Conservation (phyloP, 495 filamentous ascomycete genomes). For the Neurospora cerealis region DNA sequence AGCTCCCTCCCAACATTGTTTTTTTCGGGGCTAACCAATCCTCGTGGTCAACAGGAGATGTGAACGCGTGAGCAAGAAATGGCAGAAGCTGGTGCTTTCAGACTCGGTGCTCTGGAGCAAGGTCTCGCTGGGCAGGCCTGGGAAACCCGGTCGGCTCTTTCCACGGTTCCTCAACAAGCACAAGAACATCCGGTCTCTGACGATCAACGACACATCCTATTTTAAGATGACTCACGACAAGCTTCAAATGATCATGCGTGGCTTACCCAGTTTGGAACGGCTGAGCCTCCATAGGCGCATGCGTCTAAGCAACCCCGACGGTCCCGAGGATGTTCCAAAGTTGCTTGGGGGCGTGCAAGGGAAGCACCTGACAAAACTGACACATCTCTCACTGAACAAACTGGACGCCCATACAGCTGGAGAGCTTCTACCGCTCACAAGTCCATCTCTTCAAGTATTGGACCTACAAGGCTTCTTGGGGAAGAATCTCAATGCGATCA, state of each 20-base stretch:
- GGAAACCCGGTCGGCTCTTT: constrained; percentile 7
- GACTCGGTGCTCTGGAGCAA: constrained; percentile 13
- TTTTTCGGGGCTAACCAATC: neutral
- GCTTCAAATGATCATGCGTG: constrained; percentile 1
- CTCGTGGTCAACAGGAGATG: constrained; percentile 3
- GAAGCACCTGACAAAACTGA: constrained; percentile 1
- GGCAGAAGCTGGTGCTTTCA: constrained; percentile 4
- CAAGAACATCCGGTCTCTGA: constrained; percentile 5
- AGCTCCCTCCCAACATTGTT: neutral
- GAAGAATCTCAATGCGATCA: neutral
- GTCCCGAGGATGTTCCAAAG: neutral
- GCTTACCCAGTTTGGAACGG: constrained; percentile 7
- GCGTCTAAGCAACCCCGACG: neutral
- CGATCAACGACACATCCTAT: constrained; percentile 4
- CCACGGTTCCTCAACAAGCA: constrained; percentile 9
- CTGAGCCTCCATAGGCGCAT: constrained; percentile 5
- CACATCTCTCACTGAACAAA: neutral
- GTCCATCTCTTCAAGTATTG: constrained; percentile 1
- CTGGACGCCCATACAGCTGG: neutral
- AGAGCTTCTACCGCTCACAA: neutral
- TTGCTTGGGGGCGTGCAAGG: neutral
- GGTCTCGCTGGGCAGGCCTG: constrained; percentile 5
- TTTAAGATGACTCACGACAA: constrained; percentile 6
- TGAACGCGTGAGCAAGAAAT: constrained; percentile 14
- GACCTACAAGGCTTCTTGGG: neutral